These are phyloP conservation scores for Leccinum incarnatum DNA, from an alignment of 768 basidiomycete species.

Conservation along the genomic window DNA sequence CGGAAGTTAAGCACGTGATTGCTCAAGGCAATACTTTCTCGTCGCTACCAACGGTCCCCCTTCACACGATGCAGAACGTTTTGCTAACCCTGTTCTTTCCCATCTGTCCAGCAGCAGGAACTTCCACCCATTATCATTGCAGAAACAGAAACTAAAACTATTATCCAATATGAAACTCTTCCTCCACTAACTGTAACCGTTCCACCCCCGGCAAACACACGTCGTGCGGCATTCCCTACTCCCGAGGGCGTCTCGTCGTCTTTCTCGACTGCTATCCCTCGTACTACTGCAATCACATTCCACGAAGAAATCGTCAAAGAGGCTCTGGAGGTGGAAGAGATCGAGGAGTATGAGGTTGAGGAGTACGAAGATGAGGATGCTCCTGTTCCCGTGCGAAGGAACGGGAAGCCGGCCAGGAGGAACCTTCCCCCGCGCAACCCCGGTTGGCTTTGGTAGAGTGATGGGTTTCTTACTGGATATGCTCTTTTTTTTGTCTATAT, in stretches of 20 bases:
- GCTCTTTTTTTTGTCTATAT: conserved; percentile 33
- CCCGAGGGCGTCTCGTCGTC: conserved; percentile 62
- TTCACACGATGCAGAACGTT: conserved; percentile 25
- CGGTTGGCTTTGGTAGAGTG: conserved; percentile 58
- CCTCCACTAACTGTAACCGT: conserved; percentile 64
- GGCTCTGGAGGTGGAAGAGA: conserved; percentile 35
- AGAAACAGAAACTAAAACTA: conserved; percentile 63
- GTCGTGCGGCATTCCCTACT: conserved; percentile 67
- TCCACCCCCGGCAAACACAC: conserved; percentile 76
- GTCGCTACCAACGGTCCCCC: conserved; percentile 38
- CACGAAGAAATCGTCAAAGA: conserved; percentile 52
- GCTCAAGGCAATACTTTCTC: conserved; percentile 38
- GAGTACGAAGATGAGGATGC: conserved; percentile 44
- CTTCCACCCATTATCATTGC: conserved; percentile 39
- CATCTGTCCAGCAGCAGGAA: conserved; percentile 38
- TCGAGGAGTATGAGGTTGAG: conserved; percentile 35
- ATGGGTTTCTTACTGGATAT: conserved; percentile 29
- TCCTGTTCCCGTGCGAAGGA: conserved; percentile 41
- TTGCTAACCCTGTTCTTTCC: conserved; percentile 35
- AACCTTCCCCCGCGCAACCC: conserved; percentile 37
- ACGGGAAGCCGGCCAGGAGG: conserved; percentile 44
- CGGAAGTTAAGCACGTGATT: conserved; percentile 23
- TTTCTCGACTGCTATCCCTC: conserved; percentile 60
- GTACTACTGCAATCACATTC: conserved; percentile 69
- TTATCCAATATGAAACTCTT: conserved; percentile 48